These are phyloP conservation scores for Plasmodium fragile DNA, from an alignment of 169 alveolate genomes.

Conservation along the genomic window DNA sequence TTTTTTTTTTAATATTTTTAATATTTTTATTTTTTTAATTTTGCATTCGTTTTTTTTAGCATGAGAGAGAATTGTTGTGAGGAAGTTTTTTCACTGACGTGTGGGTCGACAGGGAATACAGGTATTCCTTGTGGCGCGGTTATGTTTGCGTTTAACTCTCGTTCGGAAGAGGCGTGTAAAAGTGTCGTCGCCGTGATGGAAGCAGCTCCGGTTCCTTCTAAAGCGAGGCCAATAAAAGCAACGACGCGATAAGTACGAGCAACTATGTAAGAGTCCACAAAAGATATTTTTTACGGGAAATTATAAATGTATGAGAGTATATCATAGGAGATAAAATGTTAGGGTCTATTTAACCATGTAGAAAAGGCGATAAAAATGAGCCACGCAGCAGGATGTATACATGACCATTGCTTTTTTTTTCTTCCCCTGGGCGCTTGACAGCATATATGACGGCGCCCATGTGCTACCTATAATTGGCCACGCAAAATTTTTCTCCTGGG, in stretches of 20 bases:
- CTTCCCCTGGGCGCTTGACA: background rate
- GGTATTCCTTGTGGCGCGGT: background rate
- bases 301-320: background rate
- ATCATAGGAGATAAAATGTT: background rate
- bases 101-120: background rate
- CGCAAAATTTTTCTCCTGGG: background rate
- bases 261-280: background rate
- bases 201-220: background rate
- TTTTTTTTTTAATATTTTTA: background rate
- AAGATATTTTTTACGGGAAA: background rate
- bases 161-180: background rate
- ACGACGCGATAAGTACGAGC: background rate
- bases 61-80: background rate
- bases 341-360: background rate
- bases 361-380: background rate
- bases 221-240: background rate
- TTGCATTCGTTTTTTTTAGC: background rate
- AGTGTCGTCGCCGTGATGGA: background rate
- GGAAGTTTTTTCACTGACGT: background rate
- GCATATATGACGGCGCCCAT: background rate
- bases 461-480: background rate
- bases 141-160: background rate
- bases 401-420: background rate
- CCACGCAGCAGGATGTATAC: background rate
- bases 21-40: too few relatives aligned